phyloP scores from a whole-genome alignment of 2,329 filamentous ascomycete genomes.

The Myriangium duriaei region DNA sequence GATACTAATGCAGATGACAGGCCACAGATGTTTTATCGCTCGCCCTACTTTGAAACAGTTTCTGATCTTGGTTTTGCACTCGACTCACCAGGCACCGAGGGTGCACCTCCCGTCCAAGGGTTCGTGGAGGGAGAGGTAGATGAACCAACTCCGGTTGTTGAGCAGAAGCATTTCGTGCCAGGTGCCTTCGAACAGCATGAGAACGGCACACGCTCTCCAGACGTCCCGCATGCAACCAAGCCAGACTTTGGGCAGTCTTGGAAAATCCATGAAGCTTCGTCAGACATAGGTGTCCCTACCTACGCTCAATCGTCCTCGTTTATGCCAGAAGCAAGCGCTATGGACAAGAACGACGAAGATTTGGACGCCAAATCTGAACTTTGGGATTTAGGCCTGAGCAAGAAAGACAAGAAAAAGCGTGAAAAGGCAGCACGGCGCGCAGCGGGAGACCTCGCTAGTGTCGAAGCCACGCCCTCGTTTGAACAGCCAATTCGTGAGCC shows the following conservation, averaged over 20 bases:
- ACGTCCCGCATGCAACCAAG: conserved; percentile 11
- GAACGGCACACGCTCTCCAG: conserved; percentile 5
- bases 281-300: neutral
- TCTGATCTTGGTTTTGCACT: conserved; percentile 25
- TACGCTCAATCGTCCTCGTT: conserved; percentile 1
- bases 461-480: neutral
- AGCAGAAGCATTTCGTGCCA: conserved; percentile 43
- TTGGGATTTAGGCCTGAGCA: conserved; percentile 6
- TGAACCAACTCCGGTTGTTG: conserved; percentile 45
- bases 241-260: neutral
- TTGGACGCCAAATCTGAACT: conserved; percentile 5
- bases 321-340: neutral
- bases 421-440: conserved; percentile 5
- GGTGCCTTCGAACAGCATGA: conserved; percentile 44
- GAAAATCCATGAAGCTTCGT: conserved; percentile 21
- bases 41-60: conserved; percentile 30
- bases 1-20: conserved; percentile 2
- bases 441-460: conserved; percentile 1
- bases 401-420: conserved; percentile 8
- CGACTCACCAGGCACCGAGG: conserved; percentile 21
- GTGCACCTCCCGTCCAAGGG: conserved; percentile 21
- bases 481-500: neutral
- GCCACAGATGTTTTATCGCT: conserved; percentile 19
- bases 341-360: conserved; percentile 1
- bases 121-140: conserved; percentile 33